Conservation (phyloP, 2,329 filamentous ascomycete species). For the Myotisia sp. region DNA sequence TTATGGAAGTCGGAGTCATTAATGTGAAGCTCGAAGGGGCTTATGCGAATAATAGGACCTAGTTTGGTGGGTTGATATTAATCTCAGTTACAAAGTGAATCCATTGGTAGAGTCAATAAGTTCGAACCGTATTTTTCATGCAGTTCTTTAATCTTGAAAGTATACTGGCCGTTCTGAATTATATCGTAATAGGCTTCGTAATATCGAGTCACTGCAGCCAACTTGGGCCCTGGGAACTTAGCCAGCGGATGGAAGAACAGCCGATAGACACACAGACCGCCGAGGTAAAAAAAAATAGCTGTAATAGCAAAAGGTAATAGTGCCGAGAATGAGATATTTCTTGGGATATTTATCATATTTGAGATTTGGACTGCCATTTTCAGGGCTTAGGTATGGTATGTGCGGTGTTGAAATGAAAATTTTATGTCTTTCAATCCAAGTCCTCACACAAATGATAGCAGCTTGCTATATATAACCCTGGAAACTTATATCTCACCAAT, state of each 20-base stretch:
- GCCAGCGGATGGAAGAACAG: constrained; percentile 14
- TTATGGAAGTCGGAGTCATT: constrained; percentile 11
- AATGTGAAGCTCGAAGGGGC: constrained; percentile 14
- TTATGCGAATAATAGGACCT: constrained; percentile 16
- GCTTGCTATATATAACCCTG: no score
- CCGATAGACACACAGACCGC: constrained; percentile 11
- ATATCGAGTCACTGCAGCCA: constrained; percentile 15
- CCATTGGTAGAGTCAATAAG: background rate
- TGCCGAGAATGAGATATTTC: no score
- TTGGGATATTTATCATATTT: no score
- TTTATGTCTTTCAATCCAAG: no score
- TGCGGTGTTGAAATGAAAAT: no score
- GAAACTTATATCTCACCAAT: no score
- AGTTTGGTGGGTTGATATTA: background rate
- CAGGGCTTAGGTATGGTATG: no score
- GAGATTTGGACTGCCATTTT: no score
- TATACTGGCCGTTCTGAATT: constrained; percentile 14
- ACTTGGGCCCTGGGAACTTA: constrained; percentile 14
- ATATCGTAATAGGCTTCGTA: constrained; percentile 20
- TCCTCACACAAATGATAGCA: no score
- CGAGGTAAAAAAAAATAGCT: background rate
- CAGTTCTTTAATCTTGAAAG: constrained; percentile 16
- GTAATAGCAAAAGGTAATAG: no score
- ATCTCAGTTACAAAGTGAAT: background rate
- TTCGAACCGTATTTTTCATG: constrained; percentile 17